phyloP scores from a whole-genome alignment of 257 asterid species.

The Solanum habrochaites region DNA sequence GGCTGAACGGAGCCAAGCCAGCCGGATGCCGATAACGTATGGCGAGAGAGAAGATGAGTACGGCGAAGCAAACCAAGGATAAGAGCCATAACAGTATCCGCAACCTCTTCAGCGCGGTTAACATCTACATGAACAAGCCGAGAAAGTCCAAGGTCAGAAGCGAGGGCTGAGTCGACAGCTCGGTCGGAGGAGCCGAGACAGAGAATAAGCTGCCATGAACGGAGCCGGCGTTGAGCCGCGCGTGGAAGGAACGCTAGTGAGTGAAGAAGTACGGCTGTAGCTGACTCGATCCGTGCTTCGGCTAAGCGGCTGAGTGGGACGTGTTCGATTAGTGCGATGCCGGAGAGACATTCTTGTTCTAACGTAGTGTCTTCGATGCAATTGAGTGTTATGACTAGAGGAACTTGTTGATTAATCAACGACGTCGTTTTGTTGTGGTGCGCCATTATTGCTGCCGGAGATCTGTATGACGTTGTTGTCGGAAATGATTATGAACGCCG shows the following conservation, averaged over 20 bases:
- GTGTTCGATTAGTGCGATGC: conserved; percentile 72
- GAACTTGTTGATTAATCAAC: conserved; percentile 22
- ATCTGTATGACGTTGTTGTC: conserved; percentile 14
- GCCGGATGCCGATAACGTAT: conserved; percentile 84
- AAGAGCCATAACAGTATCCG: conserved; percentile 98
- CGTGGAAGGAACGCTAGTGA: conserved; percentile 95
- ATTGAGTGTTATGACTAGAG: conserved; percentile 74
- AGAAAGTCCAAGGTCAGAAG: conserved; percentile 67
- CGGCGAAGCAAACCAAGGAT: conserved; percentile 80
- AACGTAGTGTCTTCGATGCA: conserved; percentile 73
- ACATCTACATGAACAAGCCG: conserved; percentile 87
- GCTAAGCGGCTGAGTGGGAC: conserved; percentile 85
- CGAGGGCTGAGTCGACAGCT: conserved; percentile 76
- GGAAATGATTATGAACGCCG: not conserved
- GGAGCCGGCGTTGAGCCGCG: conserved; percentile 96
- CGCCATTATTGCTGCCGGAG: conserved; percentile 36
- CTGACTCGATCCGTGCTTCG: conserved; percentile 81
- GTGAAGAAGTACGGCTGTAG: conserved; percentile 81
- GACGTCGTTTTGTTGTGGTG: conserved; percentile 18
- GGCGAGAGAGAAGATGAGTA: conserved; percentile 88
- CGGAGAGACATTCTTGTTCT: conserved; percentile 71
- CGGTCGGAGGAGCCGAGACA: conserved; percentile 96
- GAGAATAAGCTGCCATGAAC: conserved; percentile 85
- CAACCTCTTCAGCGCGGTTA: conserved; percentile 89
- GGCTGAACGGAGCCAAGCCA: conserved; percentile 99